These are phyloP conservation scores for Ambrosia trifida DNA, from an alignment of 129 eudicot species.

Conservation along the genomic window DNA sequence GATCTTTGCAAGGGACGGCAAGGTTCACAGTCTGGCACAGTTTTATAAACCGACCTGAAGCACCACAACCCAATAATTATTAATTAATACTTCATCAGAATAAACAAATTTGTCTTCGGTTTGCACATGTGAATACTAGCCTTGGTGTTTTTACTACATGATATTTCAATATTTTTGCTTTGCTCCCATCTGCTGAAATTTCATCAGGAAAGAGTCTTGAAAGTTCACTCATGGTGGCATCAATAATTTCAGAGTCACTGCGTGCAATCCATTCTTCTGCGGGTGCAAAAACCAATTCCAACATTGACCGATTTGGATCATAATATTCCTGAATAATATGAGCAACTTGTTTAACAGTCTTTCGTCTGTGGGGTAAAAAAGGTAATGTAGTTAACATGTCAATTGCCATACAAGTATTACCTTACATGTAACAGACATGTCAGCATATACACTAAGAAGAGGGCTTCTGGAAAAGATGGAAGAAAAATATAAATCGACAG, in stretches of 20 bases:
- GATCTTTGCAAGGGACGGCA: conserved; percentile 98
- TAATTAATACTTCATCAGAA: not conserved
- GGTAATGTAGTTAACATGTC: not conserved
- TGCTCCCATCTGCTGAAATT: conserved; percentile 91
- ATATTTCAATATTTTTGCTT: conserved; percentile 93
- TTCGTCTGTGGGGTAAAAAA: not conserved
- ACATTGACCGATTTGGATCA: conserved; percentile 82
- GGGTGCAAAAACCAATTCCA: conserved; percentile 98
- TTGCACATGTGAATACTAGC: conserved; percentile 31
- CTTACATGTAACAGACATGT: conserved; percentile 99
- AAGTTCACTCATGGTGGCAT: conserved; percentile 95
- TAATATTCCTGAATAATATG: conserved; percentile 83
- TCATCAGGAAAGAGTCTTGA: conserved; percentile 96
- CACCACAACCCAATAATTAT: not conserved
- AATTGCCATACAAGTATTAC: conserved; percentile 37
- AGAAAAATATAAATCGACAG: not conserved
- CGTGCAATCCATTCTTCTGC: conserved; percentile 98
- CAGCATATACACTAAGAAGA: conserved; percentile 98
- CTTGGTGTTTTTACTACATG: conserved; percentile 98
- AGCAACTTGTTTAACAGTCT: not conserved
- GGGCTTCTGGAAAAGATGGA: conserved; percentile 62
- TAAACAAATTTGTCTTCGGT: not conserved
- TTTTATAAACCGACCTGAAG: conserved; percentile 93
- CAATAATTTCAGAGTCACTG: conserved; percentile 85
- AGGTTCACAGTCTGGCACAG: conserved; percentile 89